A percentile compares a stretch with the other conserved stretches of the same genome.
Conservation (phyloP, 495 filamentous ascomycete species). For the Lepraria neglecta region DNA sequence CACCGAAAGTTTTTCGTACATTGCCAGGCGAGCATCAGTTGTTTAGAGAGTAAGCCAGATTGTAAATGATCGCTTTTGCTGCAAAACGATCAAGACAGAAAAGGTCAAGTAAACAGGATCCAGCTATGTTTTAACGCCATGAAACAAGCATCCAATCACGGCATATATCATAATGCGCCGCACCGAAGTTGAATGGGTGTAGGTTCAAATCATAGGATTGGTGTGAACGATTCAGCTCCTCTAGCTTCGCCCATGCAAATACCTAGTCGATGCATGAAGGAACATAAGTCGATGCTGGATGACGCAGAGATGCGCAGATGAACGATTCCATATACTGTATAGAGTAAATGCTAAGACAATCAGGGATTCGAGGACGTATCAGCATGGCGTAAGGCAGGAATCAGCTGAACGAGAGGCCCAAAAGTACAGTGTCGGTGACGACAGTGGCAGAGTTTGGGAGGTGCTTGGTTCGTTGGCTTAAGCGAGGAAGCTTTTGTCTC, state of each 20-base stretch:
- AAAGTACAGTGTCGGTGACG: neutral
- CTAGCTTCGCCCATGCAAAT: no score
- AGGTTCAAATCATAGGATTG: no score
- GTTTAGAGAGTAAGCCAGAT: neutral
- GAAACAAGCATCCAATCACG: neutral
- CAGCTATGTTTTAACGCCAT: neutral
- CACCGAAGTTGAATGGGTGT: no score
- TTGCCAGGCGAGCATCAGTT: neutral
- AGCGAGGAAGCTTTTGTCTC: neutral
- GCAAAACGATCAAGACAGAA: neutral
- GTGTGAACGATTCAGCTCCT: no score
- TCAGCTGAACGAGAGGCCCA: neutral
- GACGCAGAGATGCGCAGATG: no score
- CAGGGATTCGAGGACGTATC: no score
- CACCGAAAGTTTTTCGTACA: constrained; percentile 15
- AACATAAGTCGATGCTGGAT: no score
- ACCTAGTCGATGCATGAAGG: no score
- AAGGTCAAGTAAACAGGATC: neutral
- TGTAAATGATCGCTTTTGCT: neutral
- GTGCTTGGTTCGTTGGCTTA: neutral
- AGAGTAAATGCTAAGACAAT: neutral
- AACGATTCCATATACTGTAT: no score
- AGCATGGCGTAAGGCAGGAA: neutral
- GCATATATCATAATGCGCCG: neutral
- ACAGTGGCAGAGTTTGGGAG: neutral